phyloP scores from a whole-genome alignment of 176 grass and related monocot species.

The Cymbopogon citratus region DNA sequence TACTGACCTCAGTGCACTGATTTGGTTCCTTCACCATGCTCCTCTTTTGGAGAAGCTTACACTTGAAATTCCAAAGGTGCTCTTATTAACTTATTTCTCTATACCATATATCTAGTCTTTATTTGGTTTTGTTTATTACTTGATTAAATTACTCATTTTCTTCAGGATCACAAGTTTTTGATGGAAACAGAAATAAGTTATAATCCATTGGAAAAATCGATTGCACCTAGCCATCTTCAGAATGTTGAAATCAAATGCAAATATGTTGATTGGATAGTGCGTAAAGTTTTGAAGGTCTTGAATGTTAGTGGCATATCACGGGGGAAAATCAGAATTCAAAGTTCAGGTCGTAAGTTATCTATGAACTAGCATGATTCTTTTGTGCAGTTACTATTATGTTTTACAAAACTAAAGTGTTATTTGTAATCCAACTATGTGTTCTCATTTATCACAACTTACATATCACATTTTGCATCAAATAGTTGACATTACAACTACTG shows the following conservation, averaged over 20 bases:
- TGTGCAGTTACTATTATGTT: not conserved
- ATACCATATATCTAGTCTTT: not conserved
- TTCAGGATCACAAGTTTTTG: not conserved
- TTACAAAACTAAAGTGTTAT: no score
- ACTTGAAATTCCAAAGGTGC: not conserved
- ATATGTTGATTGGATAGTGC: not conserved
- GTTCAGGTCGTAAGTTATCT: not conserved
- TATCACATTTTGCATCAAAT: no score
- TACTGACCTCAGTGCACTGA: not conserved
- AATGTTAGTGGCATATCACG: not conserved
- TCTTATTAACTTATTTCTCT: not conserved
- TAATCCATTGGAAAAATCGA: not conserved
- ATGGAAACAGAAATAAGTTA: not conserved
- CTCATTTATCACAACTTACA: no score
- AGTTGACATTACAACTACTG: no score
- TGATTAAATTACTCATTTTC: not conserved
- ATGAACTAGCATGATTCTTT: not conserved
- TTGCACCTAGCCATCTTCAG: not conserved
- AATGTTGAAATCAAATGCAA: not conserved
- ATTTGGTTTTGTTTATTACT: not conserved
- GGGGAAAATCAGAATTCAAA: not conserved
- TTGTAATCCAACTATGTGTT: no score
- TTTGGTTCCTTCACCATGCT: not conserved
- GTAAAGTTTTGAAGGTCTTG: not conserved
- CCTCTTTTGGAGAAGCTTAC: constrained; percentile 11